Evolutionary conservation across 768 basidiomycete species (phyloP).

Genomic region (Pluteus cervinus): DNA sequence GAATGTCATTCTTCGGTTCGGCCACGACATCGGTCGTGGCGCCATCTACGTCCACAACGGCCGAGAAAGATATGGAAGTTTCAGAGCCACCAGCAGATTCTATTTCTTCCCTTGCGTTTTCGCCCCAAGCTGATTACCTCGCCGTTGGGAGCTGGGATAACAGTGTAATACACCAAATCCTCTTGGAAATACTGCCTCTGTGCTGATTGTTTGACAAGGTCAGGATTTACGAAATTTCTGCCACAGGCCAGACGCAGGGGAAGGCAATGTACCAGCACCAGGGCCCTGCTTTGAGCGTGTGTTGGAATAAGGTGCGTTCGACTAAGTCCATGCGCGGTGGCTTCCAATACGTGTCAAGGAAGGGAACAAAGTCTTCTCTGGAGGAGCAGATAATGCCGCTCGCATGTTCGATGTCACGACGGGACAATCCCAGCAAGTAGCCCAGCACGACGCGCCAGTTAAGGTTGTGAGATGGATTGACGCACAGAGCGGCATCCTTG

Average conservation of each 20-base stretch:
- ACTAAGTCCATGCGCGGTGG: conserved; percentile 1
- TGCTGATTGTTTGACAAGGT: conserved; percentile 56
- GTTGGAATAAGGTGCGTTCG: conserved; percentile 88
- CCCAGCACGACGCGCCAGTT: conserved; percentile 86
- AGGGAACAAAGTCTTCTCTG: conserved; percentile 86
- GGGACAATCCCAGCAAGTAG: conserved; percentile 76
- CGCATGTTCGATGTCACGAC: conserved; percentile 88
- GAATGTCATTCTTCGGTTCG: conserved; percentile 38
- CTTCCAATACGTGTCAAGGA: conserved; percentile 43
- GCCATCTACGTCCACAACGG: conserved; percentile 29
- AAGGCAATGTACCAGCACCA: conserved; percentile 91
- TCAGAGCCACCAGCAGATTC: conserved; percentile 79
- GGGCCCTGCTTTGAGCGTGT: conserved; percentile 80
- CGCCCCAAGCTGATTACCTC: conserved; percentile 79
- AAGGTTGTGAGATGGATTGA: conserved; percentile 81
- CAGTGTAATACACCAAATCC: conserved; percentile 47
- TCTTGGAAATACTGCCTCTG: conserved; percentile 1
- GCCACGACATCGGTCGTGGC: conserved; percentile 21
- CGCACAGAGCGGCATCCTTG: conserved; percentile 68
- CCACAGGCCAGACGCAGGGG: conserved; percentile 74
- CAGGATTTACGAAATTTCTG: conserved; percentile 85
- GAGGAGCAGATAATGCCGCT: conserved; percentile 93
- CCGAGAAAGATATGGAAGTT: conserved; percentile 79
- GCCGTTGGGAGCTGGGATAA: conserved; percentile 95
- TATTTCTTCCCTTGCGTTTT: conserved; percentile 81